A percentile compares a stretch with the other conserved stretches of the same genome.
These are phyloP conservation scores for Boletus holoroseus DNA, from an alignment of 1,284 basidiomycete species.

Conservation along the genomic window DNA sequence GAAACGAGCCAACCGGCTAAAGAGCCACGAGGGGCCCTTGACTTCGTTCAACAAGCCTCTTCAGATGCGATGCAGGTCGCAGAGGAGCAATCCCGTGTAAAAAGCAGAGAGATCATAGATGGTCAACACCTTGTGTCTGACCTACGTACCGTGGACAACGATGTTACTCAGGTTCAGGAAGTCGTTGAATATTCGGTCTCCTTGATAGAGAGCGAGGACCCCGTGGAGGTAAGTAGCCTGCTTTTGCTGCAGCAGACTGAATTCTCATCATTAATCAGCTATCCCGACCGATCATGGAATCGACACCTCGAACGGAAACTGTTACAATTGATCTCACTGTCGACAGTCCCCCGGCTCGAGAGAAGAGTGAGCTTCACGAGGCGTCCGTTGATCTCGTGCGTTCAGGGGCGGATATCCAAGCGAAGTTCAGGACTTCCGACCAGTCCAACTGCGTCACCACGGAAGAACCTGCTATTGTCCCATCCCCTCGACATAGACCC, in stretches of 20 bases:
- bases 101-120: conserved; percentile 1
- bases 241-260: background rate
- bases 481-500: conserved; percentile 10
- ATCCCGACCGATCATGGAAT: conserved; percentile 2
- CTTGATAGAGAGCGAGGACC: conserved; percentile 2
- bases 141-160: background rate
- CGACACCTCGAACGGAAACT: conserved; percentile 10
- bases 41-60: background rate
- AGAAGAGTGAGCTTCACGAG: background rate
- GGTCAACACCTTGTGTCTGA: background rate
- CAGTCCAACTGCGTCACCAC: background rate
- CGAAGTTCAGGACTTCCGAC: background rate
- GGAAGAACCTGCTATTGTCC: background rate
- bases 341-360: conserved; percentile 17
- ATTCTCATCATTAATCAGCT: conserved; percentile 13
- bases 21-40: background rate
- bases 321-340: conserved; percentile 30
- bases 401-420: background rate
- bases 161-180: background rate
- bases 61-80: background rate
- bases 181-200: conserved; percentile 1
- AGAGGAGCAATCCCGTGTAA: background rate
- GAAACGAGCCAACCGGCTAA: background rate
- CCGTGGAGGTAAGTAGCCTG: conserved; percentile 11
- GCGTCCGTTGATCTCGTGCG: background rate